Evolutionary conservation across 169 alveolate species (phyloP).

Genomic region (Plasmodium falciparum): DNA sequence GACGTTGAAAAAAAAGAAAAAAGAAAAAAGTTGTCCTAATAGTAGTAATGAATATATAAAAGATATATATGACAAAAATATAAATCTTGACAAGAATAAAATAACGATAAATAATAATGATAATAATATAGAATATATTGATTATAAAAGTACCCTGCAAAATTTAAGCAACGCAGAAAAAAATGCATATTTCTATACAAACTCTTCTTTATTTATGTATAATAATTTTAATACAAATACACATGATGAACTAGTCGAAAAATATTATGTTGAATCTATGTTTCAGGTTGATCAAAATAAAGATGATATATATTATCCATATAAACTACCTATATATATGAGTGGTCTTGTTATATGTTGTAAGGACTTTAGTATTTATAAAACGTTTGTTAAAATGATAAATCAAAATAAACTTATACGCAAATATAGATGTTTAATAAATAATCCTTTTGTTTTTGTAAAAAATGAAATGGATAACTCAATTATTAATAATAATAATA

Average conservation of each 20-base stretch:
- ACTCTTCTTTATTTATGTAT: background rate
- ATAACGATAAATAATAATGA: constrained; percentile 45
- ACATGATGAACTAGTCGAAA: constrained; percentile 2
- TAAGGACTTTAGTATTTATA: constrained; percentile 39
- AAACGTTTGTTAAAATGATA: constrained; percentile 53
- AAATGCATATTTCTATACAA: constrained; percentile 25
- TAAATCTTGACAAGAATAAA: constrained; percentile 22
- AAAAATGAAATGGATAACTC: background rate
- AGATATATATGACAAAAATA: background rate
- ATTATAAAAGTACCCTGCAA: constrained; percentile 17
- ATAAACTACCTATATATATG: constrained; percentile 71
- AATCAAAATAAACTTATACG: constrained; percentile 63
- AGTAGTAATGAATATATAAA: background rate
- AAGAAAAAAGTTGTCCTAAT: background rate
- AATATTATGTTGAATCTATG: constrained; percentile 60
- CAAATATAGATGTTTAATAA: constrained; percentile 66
- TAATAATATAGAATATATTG: background rate
- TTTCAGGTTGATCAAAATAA: constrained; percentile 10
- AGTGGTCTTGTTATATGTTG: constrained; percentile 76
- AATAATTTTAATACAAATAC: constrained; percentile 3
- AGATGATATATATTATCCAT: constrained; percentile 39
- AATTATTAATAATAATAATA: background rate
- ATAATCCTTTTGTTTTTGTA: constrained; percentile 38
- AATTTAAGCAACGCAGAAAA: constrained; percentile 41
- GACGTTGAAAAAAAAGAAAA: constrained; percentile 49